phyloP scores from a whole-genome alignment of 2,329 filamentous ascomycete species.

The Colletotrichum gigasporum region DNA sequence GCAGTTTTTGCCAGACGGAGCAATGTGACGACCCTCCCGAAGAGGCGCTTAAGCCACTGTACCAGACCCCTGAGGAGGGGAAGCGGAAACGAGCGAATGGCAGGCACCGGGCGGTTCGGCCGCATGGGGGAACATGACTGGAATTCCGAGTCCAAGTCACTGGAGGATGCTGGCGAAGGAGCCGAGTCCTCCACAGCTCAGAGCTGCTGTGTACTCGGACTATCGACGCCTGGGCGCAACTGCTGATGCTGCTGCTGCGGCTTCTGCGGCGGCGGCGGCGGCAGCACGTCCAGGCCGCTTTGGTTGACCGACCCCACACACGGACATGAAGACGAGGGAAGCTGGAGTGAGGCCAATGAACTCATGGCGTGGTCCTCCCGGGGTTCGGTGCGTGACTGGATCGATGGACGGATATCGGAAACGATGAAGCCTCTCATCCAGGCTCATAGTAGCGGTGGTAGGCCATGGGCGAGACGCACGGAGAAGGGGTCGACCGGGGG shows the following conservation, averaged over 20 bases:
- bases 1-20: constrained; percentile 15
- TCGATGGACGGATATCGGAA: constrained; percentile 20
- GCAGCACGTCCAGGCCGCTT: not conserved
- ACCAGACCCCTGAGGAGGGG: not conserved
- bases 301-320: constrained; percentile 5
- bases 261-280: constrained; percentile 1
- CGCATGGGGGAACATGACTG: constrained; percentile 3
- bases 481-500: constrained; percentile 22
- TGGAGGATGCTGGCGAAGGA: not conserved
- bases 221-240: not conserved
- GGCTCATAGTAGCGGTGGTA: not conserved
- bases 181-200: not conserved
- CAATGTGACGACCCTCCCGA: constrained; percentile 11
- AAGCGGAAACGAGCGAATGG: constrained; percentile 7
- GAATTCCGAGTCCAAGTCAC: constrained; percentile 15
- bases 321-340: not conserved
- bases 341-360: not conserved
- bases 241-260: not conserved
- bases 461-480: constrained; percentile 22
- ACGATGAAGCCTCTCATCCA: not conserved
- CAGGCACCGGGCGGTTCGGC: constrained; percentile 1
- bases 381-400: constrained; percentile 16
- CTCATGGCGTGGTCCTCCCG: constrained; percentile 10
- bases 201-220: not conserved
- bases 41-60: constrained; percentile 13